Conservation (phyloP, 2,329 filamentous ascomycete genomes). For the Pseudocercospora crystallina region DNA sequence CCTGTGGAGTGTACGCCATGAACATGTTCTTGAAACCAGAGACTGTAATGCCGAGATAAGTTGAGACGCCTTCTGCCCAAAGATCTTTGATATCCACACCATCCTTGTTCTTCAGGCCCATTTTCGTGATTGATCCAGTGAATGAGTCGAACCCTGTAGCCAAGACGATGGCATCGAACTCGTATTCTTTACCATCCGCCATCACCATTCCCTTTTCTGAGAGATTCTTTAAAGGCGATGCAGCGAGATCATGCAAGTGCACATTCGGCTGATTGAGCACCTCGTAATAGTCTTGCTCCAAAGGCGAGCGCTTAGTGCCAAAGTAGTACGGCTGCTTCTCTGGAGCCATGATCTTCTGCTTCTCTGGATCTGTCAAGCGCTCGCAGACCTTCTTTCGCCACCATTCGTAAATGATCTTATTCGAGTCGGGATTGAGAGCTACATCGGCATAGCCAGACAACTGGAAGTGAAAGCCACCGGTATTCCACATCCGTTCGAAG, state of each 20-base stretch:
- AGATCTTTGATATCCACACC: constrained; percentile 34
- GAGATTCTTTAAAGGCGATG: constrained; percentile 42
- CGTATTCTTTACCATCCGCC: constrained; percentile 38
- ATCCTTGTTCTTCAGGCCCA: constrained; percentile 35
- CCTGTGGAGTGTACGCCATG: constrained; percentile 47
- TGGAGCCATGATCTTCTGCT: constrained; percentile 52
- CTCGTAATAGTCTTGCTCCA: constrained; percentile 52
- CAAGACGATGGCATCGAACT: constrained; percentile 47
- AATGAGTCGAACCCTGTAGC: constrained; percentile 49
- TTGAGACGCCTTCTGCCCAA: constrained; percentile 43
- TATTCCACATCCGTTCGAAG: constrained; percentile 42
- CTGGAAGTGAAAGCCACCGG: constrained; percentile 58
- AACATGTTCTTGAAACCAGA: constrained; percentile 40
- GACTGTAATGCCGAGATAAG: constrained; percentile 40
- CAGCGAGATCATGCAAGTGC: constrained; percentile 42
- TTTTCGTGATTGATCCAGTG: constrained; percentile 35
- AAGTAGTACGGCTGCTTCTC: constrained; percentile 48
- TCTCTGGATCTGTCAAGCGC: constrained; percentile 51
- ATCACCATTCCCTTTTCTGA: constrained; percentile 46
- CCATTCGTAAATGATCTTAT: constrained; percentile 55
- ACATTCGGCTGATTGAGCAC: constrained; percentile 44
- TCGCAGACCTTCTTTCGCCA: constrained; percentile 55
- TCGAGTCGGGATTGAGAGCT: constrained; percentile 48
- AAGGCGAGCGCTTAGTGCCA: constrained; percentile 45
- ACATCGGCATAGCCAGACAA: constrained; percentile 56